These are phyloP conservation scores for Erysimum pusillum DNA, from an alignment of 441 rosid genomes.

Conservation along the genomic window DNA sequence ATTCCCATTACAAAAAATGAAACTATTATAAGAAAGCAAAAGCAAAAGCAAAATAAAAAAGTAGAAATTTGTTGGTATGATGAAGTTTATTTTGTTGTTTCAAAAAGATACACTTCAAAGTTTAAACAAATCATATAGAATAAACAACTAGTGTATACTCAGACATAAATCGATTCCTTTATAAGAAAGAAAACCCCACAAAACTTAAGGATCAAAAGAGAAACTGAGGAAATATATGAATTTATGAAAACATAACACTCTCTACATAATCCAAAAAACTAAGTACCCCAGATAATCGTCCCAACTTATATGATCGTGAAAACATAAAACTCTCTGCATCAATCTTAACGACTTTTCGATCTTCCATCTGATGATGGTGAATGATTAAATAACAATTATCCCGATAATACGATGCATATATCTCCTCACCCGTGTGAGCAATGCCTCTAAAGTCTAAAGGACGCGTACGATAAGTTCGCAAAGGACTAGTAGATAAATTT, in stretches of 20 bases:
- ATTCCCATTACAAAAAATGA: neutral
- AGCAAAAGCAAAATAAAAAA: too few species aligned
- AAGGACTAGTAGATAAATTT: neutral
- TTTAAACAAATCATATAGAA: neutral
- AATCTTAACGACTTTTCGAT: neutral
- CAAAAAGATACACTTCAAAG: neutral
- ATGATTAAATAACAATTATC: neutral
- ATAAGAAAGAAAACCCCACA: neutral
- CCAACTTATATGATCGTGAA: neutral
- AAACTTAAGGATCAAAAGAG: neutral
- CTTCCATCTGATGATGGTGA: neutral
- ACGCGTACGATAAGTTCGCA: neutral
- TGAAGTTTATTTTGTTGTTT: neutral
- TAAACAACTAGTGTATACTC: neutral
- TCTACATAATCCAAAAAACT: slow-evolving; percentile 4
- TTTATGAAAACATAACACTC: neutral
- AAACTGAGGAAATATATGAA: neutral
- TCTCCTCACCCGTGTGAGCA: neutral
- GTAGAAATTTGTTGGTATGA: neutral
- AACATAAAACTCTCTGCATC: neutral
- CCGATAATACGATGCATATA: neutral
- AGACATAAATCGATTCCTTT: neutral
- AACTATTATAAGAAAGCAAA: neutral
- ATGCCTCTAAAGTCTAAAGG: neutral
- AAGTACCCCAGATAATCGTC: neutral